Conservation (phyloP, 345 rosid genomes). For the Eucalyptus sp. region DNA sequence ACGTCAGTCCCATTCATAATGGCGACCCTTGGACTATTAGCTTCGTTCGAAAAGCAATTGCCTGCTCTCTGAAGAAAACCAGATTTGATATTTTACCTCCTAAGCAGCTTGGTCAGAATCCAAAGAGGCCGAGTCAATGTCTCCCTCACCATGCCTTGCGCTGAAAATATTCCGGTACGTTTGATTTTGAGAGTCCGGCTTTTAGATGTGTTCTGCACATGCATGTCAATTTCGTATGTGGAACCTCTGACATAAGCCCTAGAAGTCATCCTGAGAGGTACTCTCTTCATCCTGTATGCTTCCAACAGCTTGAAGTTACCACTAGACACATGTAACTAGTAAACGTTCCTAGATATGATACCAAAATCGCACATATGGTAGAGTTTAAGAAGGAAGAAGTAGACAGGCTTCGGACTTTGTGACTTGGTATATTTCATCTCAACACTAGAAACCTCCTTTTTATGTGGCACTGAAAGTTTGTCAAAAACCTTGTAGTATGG, state of each 20-base stretch:
- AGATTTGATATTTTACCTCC: background rate
- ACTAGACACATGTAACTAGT: constrained; percentile 84
- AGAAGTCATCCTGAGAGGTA: constrained; percentile 64
- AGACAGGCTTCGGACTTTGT: constrained; percentile 78
- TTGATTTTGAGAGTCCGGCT: constrained; percentile 9
- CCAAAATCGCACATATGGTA: constrained; percentile 43
- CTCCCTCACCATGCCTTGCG: constrained; percentile 1
- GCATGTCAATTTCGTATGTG: constrained; percentile 53
- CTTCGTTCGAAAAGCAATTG: constrained; percentile 17
- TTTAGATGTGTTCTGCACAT: constrained; percentile 53
- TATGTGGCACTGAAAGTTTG: constrained; percentile 38
- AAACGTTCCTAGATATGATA: constrained; percentile 79
- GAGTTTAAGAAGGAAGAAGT: constrained; percentile 85
- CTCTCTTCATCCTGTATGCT: constrained; percentile 49
- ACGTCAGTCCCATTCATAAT: constrained; percentile 35
- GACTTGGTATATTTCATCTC: constrained; percentile 77
- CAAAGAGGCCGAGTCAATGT: constrained; percentile 15
- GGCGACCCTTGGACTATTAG: constrained; percentile 17
- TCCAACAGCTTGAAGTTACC: constrained; percentile 73
- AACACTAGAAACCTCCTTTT: constrained; percentile 42
- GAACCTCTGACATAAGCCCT: constrained; percentile 48
- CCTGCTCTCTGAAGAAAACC: constrained; percentile 34
- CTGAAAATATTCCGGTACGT: constrained; percentile 19
- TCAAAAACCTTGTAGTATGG: constrained; percentile 53
- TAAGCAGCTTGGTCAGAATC: constrained; percentile 2